A percentile compares a stretch with the other conserved stretches of the same genome.
These are phyloP conservation scores for Vigna hirtella DNA, from an alignment of 306 rosid species.

Conservation along the genomic window DNA sequence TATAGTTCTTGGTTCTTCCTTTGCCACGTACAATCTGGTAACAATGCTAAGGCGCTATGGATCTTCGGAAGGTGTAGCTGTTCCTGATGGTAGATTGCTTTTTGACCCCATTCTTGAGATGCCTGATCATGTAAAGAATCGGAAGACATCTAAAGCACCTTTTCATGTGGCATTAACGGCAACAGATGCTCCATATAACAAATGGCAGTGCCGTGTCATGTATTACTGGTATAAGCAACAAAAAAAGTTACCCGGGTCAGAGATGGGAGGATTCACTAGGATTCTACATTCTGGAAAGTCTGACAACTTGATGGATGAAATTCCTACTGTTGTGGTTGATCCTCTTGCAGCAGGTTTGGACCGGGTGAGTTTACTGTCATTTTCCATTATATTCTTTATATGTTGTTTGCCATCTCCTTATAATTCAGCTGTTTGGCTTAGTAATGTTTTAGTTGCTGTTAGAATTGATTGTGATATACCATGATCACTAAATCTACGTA, in stretches of 20 bases:
- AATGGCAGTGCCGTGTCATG: constrained; percentile 97
- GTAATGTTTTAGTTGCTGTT: constrained; percentile 15
- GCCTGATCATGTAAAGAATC: constrained; percentile 68
- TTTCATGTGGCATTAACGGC: constrained; percentile 95
- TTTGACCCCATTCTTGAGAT: constrained; percentile 79
- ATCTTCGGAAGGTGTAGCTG: constrained; percentile 53
- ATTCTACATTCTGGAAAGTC: constrained; percentile 90
- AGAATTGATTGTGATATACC: constrained; percentile 10
- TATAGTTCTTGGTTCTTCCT: constrained; percentile 80
- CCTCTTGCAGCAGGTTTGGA: constrained; percentile 95
- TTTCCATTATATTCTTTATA: no score
- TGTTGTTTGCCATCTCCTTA: background rate
- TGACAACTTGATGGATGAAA: constrained; percentile 97
- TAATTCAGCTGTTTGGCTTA: constrained; percentile 20
- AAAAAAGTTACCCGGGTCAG: constrained; percentile 77
- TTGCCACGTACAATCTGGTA: constrained; percentile 77
- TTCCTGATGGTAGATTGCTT: constrained; percentile 42
- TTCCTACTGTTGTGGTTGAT: constrained; percentile 92
- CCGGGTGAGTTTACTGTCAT: constrained; percentile 60
- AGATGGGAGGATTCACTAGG: constrained; percentile 97
- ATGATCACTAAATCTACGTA: constrained; percentile 12
- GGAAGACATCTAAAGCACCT: constrained; percentile 57
- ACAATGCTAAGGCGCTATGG: constrained; percentile 65
- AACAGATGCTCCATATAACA: constrained; percentile 83
- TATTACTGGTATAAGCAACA: constrained; percentile 87